Conservation (phyloP, 352 stramenopile species). For the Phytophthora sp. region DNA sequence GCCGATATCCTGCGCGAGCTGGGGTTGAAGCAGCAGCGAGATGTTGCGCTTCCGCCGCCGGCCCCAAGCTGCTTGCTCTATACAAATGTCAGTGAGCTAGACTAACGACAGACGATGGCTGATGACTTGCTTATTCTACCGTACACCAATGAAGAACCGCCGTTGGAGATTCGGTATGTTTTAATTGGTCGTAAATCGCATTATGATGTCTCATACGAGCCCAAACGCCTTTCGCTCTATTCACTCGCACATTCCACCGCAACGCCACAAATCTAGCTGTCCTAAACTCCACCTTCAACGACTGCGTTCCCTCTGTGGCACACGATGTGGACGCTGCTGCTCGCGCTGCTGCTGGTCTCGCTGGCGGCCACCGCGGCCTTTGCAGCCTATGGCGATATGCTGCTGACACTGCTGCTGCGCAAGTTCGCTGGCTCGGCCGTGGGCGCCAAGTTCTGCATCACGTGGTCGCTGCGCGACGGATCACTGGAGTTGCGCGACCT, state of each 20-base stretch:
- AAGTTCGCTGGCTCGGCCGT: slow-evolving; percentile 52
- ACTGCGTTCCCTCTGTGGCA: slow-evolving; percentile 4
- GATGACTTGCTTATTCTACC: too few relatives aligned
- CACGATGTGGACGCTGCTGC: slow-evolving; percentile 46
- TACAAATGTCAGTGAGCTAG: slow-evolving; percentile 48
- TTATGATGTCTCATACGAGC: too few relatives aligned
- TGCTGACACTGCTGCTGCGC: slow-evolving; percentile 64
- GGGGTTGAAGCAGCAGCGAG: slow-evolving; percentile 7
- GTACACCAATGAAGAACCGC: neutral
- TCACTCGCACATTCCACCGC: slow-evolving; percentile 11
- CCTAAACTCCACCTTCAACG: neutral
- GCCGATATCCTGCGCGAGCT: slow-evolving; percentile 65
- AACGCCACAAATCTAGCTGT: neutral
- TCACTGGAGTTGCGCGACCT: slow-evolving; percentile 69
- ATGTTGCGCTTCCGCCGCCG: neutral
- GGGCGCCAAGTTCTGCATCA: slow-evolving; percentile 59
- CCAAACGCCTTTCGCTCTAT: slow-evolving; percentile 17
- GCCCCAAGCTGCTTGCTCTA: slow-evolving; percentile 17
- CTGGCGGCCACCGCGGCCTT: slow-evolving; percentile 38
- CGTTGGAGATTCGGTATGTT: slow-evolving; percentile 1
- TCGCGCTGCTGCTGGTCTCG: slow-evolving; percentile 43
- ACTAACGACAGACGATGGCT: slow-evolving; percentile 41
- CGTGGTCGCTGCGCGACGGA: slow-evolving; percentile 69
- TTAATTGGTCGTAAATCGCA: slow-evolving; percentile 29
- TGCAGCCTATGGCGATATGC: slow-evolving; percentile 54